Conservation (phyloP, 768 basidiomycete species). For the Lentinula lateritia region DNA sequence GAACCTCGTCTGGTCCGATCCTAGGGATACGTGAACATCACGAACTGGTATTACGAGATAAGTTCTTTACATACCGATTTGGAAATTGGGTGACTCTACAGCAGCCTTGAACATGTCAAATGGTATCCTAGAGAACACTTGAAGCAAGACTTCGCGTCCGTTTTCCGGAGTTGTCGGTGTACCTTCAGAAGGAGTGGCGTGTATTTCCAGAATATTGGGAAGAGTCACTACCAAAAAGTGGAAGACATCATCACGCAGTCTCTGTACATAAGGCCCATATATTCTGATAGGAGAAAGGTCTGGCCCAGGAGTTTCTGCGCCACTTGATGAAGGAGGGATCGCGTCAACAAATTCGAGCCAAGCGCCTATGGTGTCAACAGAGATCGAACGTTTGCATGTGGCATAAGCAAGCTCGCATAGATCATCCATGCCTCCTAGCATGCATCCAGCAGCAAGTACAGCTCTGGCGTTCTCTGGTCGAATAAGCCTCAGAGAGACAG, state of each 20-base stretch:
- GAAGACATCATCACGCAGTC: constrained; percentile 71
- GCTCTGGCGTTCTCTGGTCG: constrained; percentile 77
- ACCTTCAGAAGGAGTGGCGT: constrained; percentile 29
- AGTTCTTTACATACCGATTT: constrained; percentile 49
- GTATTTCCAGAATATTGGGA: constrained; percentile 58
- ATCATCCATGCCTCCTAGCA: constrained; percentile 86
- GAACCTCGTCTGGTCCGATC: constrained; percentile 82
- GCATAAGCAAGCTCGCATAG: constrained; percentile 76
- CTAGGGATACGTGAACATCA: constrained; percentile 31
- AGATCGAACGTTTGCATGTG: constrained; percentile 70
- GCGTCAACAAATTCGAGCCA: constrained; percentile 77
- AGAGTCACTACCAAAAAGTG: constrained; percentile 73
- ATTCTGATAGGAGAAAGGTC: constrained; percentile 49
- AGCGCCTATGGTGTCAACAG: constrained; percentile 62
- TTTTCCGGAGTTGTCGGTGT: constrained; percentile 31
- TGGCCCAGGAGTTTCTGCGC: constrained; percentile 35
- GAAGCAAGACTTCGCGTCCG: constrained; percentile 66
- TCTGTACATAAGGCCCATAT: constrained; percentile 74
- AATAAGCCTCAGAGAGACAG: constrained; percentile 61
- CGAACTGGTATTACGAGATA: constrained; percentile 7
- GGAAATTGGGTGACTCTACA: constrained; percentile 73
- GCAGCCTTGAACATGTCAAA: constrained; percentile 86
- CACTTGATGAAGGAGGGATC: constrained; percentile 46
- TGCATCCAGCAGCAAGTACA: constrained; percentile 78
- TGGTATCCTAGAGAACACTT: constrained; percentile 73